Percentiles rank a stretch among this genome's conserved stretches.
These are phyloP conservation scores for Talaromyces sp. DNA, from an alignment of 2,329 filamentous ascomycete genomes.

Conservation along the genomic window DNA sequence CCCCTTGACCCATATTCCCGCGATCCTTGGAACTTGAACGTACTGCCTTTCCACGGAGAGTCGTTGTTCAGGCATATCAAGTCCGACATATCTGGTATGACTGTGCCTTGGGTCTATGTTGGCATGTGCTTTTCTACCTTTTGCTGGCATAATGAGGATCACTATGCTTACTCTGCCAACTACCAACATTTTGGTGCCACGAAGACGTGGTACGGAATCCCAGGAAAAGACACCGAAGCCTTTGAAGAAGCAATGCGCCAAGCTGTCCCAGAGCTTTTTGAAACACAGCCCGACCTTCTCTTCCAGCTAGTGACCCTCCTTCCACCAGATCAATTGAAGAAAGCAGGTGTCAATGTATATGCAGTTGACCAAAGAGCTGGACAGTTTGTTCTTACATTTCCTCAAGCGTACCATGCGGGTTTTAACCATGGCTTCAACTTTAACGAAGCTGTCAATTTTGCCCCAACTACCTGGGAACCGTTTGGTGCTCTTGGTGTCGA, in stretches of 20 bases:
- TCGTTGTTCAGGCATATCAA: conserved; percentile 97
- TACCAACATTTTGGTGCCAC: conserved; percentile 98
- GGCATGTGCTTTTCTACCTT: conserved; percentile 99
- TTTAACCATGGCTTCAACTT: conserved; percentile 99
- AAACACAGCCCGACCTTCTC: conserved; percentile 90
- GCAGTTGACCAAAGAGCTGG: conserved; percentile 94
- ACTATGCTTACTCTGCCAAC: conserved; percentile 95
- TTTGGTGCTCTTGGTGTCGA: conserved; percentile 83
- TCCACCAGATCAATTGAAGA: conserved; percentile 85
- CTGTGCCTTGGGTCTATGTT: conserved; percentile 97
- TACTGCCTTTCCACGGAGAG: conserved; percentile 82
- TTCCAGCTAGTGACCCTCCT: conserved; percentile 97
- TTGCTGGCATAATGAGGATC: conserved; percentile 98
- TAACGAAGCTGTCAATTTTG: conserved; percentile 98
- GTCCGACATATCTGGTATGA: conserved; percentile 98
- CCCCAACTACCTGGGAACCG: conserved; percentile 90
- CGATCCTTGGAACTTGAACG: conserved; percentile 93
- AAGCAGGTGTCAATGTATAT: conserved; percentile 87
- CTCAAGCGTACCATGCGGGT: conserved; percentile 92
- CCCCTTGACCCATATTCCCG: conserved; percentile 80
- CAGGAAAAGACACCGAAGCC: conserved; percentile 84
- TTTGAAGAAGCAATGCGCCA: conserved; percentile 95
- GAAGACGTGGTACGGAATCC: conserved; percentile 99
- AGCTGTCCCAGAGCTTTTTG: conserved; percentile 91
- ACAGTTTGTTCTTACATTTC: conserved; percentile 94